A percentile compares a stretch with the other conserved stretches of the same genome.
phyloP scores from a whole-genome alignment of 2,329 filamentous ascomycete species.

The Alternaria tenuissima region DNA sequence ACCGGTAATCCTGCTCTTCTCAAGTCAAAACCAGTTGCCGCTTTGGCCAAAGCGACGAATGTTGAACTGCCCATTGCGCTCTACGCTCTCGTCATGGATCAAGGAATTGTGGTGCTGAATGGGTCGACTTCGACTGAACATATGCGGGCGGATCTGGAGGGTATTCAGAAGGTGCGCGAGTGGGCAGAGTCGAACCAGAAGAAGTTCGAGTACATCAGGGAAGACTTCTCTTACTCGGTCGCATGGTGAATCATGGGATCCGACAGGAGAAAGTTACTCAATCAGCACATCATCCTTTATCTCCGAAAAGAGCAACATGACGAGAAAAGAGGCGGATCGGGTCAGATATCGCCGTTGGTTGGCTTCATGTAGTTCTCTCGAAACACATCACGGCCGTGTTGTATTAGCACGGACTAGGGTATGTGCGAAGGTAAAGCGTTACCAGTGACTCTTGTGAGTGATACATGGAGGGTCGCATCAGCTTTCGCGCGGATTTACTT shows the following conservation, averaged over 20 bases:
- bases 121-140: slow-evolving; percentile 62
- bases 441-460: too few relatives aligned
- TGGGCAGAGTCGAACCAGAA: slow-evolving; percentile 57
- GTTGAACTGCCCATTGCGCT: slow-evolving; percentile 60
- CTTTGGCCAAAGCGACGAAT: slow-evolving; percentile 56
- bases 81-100: slow-evolving; percentile 64
- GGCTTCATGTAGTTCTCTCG: too few relatives aligned
- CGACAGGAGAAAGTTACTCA: background rate
- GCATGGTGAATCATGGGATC: background rate
- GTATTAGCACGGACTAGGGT: too few relatives aligned
- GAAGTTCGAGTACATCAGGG: slow-evolving; percentile 56
- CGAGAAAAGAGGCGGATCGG: too few relatives aligned
- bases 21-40: slow-evolving; percentile 56
- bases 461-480: too few relatives aligned
- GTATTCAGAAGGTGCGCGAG: slow-evolving; percentile 51
- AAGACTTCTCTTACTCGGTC: slow-evolving; percentile 28
- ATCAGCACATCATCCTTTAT: background rate
- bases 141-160: slow-evolving; percentile 63
- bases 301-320: too few relatives aligned
- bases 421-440: too few relatives aligned
- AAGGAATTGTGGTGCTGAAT: slow-evolving; percentile 63
- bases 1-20: slow-evolving; percentile 65
- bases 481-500: too few relatives aligned
- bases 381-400: too few relatives aligned
- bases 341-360: too few relatives aligned